Evolutionary conservation across 305 asterid genomes (phyloP).

Genomic region (Solanum hybrid): DNA sequence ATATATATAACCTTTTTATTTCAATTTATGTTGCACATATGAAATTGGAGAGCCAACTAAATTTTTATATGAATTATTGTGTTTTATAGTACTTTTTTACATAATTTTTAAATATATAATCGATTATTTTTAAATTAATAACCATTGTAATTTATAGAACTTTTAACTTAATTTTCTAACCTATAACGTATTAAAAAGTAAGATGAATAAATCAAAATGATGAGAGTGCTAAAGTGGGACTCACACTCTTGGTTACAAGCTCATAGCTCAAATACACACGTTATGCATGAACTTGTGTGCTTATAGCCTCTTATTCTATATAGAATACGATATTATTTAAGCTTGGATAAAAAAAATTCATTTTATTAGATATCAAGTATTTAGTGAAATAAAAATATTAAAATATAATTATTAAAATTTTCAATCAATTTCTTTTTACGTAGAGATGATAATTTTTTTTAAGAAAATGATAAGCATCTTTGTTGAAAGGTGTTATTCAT

Average conservation of each 20-base stretch:
- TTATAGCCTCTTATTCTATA: background rate
- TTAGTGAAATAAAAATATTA: too few relatives aligned
- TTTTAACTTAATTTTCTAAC: background rate
- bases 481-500: background rate
- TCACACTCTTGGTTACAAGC: background rate
- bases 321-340: background rate
- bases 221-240: background rate
- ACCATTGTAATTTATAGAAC: too few relatives aligned
- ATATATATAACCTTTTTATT: too few relatives aligned
- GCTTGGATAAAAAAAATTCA: background rate
- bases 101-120: too few relatives aligned
- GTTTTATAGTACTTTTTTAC: background rate
- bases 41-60: background rate
- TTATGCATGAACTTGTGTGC: background rate
- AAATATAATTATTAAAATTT: too few relatives aligned
- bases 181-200: background rate
- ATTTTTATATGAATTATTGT: background rate
- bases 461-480: background rate
- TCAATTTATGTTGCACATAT: background rate
- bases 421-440: too few relatives aligned
- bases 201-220: background rate
- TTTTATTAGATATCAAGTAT: too few relatives aligned
- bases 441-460: too few relatives aligned
- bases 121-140: too few relatives aligned
- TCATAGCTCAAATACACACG: background rate